These are phyloP conservation scores for Penicillium canescens DNA, from an alignment of 495 filamentous ascomycete genomes.

Conservation along the genomic window DNA sequence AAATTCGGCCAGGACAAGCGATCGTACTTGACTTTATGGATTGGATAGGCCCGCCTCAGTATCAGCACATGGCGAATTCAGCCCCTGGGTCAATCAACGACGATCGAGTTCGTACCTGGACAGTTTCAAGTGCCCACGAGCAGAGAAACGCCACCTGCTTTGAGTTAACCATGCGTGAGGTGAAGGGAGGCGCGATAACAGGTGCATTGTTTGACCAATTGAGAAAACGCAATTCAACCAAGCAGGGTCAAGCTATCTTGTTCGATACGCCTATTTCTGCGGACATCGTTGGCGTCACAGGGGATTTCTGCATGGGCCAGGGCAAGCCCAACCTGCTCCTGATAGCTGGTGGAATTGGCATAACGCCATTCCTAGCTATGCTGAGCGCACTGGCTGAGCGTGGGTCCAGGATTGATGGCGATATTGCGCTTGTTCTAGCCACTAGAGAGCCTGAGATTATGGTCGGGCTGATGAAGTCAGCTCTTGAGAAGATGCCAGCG, in stretches of 20 bases:
- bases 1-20: slow-evolving; percentile 17
- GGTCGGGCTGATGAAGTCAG: slow-evolving; percentile 5
- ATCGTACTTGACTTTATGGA: slow-evolving; percentile 21
- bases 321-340: slow-evolving; percentile 5
- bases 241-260: neutral
- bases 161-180: slow-evolving; percentile 20
- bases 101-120: slow-evolving; percentile 23
- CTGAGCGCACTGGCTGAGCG: slow-evolving; percentile 9
- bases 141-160: slow-evolving; percentile 6
- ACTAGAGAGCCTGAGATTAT: slow-evolving; percentile 16
- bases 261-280: slow-evolving; percentile 2
- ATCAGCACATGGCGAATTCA: slow-evolving; percentile 17
- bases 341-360: slow-evolving; percentile 18
- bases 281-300: slow-evolving; percentile 18
- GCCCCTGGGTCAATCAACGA: slow-evolving; percentile 15
- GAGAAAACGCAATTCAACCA: neutral
- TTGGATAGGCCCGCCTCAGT: slow-evolving; percentile 20
- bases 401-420: neutral
- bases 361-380: slow-evolving; percentile 21
- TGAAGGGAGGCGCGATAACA: slow-evolving; percentile 14
- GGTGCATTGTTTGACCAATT: slow-evolving; percentile 15
- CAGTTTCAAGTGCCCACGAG: slow-evolving; percentile 19
- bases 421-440: slow-evolving; percentile 9
- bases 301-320: slow-evolving; percentile 11
- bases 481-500: slow-evolving; percentile 3